These are phyloP conservation scores for Coriolopsis trogii DNA, from an alignment of 1,284 basidiomycete genomes.

Conservation along the genomic window DNA sequence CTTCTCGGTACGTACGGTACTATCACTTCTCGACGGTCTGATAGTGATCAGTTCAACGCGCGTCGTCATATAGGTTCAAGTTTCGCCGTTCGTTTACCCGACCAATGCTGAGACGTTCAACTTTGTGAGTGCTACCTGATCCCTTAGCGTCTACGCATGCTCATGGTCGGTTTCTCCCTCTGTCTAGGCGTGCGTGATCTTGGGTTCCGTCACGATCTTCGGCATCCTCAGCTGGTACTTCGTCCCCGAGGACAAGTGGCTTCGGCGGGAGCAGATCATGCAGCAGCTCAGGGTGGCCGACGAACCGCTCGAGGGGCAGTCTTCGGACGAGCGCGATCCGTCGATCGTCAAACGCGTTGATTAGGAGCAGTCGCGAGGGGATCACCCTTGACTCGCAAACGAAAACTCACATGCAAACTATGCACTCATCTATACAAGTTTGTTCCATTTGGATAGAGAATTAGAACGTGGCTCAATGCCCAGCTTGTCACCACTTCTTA, in stretches of 20 bases:
- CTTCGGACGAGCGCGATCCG: slow-evolving; percentile 1
- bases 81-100: slow-evolving; percentile 85
- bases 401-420: too few species aligned
- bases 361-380: too few species aligned
- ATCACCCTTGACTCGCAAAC: too few species aligned
- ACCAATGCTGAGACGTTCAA: slow-evolving; percentile 75
- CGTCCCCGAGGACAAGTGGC: slow-evolving; percentile 76
- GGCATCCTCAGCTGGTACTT: slow-evolving; percentile 77
- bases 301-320: slow-evolving; percentile 21
- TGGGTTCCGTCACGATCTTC: slow-evolving; percentile 76
- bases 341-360: slow-evolving; percentile 6
- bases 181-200: slow-evolving; percentile 71
- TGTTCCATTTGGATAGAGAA: too few species aligned
- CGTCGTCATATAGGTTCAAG: too few species aligned
- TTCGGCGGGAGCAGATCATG: slow-evolving; percentile 62
- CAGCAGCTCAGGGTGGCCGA: slow-evolving; percentile 47
- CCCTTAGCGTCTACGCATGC: neutral
- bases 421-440: too few species aligned
- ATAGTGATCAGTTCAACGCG: too few species aligned
- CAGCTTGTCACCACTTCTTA: too few species aligned
- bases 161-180: neutral
- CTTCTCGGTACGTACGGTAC: slow-evolving; percentile 58
- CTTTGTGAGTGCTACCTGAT: slow-evolving; percentile 58
- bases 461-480: too few species aligned
- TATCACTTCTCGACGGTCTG: too few species aligned